Evolutionary conservation across 208 protist species (phyloP), one percentile per base, ranked within the genome.

Genomic region (Tritrichomonas musculus): DNA sequence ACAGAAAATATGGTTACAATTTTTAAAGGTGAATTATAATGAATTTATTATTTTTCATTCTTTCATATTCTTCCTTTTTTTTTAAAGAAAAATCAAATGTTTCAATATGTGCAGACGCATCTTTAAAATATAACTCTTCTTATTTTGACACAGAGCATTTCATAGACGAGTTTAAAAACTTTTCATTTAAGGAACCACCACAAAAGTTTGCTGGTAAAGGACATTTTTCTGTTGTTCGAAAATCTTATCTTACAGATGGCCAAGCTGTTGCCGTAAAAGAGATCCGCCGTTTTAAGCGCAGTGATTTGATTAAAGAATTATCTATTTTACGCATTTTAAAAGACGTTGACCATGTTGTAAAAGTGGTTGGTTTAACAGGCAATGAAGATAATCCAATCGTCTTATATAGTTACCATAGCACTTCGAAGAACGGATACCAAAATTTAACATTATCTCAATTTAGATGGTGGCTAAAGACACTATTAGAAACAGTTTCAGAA

Each of bases 391-490:
- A 50, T 82, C 73, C 73, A 17, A 0, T 41, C 47, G 22, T 82
- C 50, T 20, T 82, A n/a, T 82, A 82, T 82, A 47, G n/a, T 50
- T 82, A 82, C 50, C 73, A 82, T 82, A 22, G 39, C n/a, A 53
- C 73, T 50, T 53, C 33, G 25, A 49, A 49, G 50, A 20, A 49
- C 11, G 73, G 11, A 14, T 82, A 82, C 41, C 55, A 25, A 25
- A 64, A 64, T 20, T 25, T 64, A 20, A 50, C 73, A 82, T 20
- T 50, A 20, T 33, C 1, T n/a, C 20, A 82, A n/a, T 82, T 82
- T 41, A 82, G 20, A 30, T 82, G 73, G 73, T 82, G 73, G 73
- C 73, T 82, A n/a, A 47, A 82, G 33, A 50, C 1, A 1, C 5
- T 36, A 17, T 25, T 82, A 11, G 73, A 50, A 50, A 53, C 73